phyloP scores from a whole-genome alignment of 2,329 filamentous ascomycete species.

The Davidsoniella neocaledoniae region DNA sequence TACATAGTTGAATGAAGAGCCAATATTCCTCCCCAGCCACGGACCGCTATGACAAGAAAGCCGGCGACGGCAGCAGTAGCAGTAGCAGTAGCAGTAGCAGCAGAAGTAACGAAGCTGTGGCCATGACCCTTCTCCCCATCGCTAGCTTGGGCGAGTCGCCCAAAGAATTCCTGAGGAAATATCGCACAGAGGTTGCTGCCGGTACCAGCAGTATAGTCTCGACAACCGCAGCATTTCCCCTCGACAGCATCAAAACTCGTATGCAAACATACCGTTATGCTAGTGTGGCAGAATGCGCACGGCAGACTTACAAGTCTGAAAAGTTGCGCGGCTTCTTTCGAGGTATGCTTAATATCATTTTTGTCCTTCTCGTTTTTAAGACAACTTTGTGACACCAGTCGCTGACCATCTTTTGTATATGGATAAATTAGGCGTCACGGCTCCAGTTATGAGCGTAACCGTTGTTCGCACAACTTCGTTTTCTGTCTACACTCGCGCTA shows the following conservation, averaged over 20 bases:
- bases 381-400: not conserved
- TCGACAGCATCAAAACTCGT: constrained; percentile 79
- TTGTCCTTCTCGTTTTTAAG: not conserved
- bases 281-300: constrained; percentile 57
- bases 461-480: constrained; percentile 64
- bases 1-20: no score
- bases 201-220: constrained; percentile 62
- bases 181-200: constrained; percentile 66
- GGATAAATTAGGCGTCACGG: constrained; percentile 43
- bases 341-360: constrained; percentile 32
- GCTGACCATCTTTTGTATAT: not conserved
- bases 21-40: no score
- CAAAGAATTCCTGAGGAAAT: constrained; percentile 20
- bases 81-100: no score
- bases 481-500: constrained; percentile 63
- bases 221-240: constrained; percentile 65
- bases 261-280: constrained; percentile 75
- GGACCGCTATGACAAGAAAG: no score
- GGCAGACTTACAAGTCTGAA: constrained; percentile 59
- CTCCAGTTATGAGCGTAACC: constrained; percentile 65
- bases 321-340: constrained; percentile 64
- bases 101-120: not conserved
- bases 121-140: constrained; percentile 9
- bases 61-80: no score
- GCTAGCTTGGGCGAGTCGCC: constrained; percentile 9